Base-by-base conservation (phyloP, 495 filamentous ascomycete species). In the Aspergillus leporis region DNA sequence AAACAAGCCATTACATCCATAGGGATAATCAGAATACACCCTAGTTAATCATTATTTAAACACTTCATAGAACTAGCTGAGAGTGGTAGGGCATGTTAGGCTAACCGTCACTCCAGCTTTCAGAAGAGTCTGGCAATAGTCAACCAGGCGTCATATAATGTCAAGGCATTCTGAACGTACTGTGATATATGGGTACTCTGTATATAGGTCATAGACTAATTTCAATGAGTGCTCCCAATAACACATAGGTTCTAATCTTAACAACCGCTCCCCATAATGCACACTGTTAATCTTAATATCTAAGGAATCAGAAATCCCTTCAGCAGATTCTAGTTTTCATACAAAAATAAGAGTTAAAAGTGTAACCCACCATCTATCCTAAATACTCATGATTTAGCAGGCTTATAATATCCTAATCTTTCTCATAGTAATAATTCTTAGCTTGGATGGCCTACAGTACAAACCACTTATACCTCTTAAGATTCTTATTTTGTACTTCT, bases 401-500 rank as follows among this genome's bases (percentile, higher is more conserved):
- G 38, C 38, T 43, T n/a, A 18, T 13, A 43, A n/a, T 18, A 43
- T 18, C 38, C 38, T 13, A 43, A 18, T 14, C 38, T 43, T 43
- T 18, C 38, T 43, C 38, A 43, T 43, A 43, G 10, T 43, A 13
- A n/a, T 43, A 43, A 43, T 43, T 43, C 38, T 43, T 13, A n/a
- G 38, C 38, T 14, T 13, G 38, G 14, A 43, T 43, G n/a, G 38
- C 38, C 38, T 43, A 13, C 14, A 18, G 38, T 4, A n/a, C 14
- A 43, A 43, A 43, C 38, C 38, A 43, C 38, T 43, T 43, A 13
- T 43, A 43, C 38, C 38, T 43, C 38, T 43, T 13, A 43, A 43
- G 38, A 13, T 43, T 43, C 14, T 43, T 43, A 43, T 43, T 13
- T 43, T 13, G 38, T 43, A 43, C 14, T 43, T n/a, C n/a, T n/a